Evolutionary conservation across 371 early-diverging fungal species (phyloP).

Genomic region (Globomyces sp.): DNA sequence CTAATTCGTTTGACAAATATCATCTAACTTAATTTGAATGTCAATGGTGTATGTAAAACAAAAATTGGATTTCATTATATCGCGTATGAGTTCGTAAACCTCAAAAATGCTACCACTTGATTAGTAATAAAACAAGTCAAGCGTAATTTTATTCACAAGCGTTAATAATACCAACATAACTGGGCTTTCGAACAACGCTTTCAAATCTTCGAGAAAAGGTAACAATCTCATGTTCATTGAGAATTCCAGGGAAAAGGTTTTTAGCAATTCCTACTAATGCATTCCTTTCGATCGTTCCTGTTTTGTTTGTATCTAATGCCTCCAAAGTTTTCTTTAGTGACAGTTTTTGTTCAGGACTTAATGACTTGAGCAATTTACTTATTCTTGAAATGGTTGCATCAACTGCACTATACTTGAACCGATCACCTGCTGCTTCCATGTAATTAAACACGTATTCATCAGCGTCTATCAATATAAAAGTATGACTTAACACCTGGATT

Average conservation of each 20-base stretch:
- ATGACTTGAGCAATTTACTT: slow-evolving; percentile 6
- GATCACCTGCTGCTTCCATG: slow-evolving; percentile 33
- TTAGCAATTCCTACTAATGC: slow-evolving; percentile 32
- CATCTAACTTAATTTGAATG: no score
- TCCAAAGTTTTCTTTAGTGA: slow-evolving; percentile 11
- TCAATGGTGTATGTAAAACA: no score
- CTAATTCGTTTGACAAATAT: no score
- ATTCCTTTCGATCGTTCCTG: slow-evolving; percentile 36
- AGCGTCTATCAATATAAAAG: slow-evolving; percentile 53
- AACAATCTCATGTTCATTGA: slow-evolving; percentile 47
- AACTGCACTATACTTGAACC: slow-evolving; percentile 21
- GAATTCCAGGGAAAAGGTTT: slow-evolving; percentile 25
- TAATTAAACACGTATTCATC: slow-evolving; percentile 55
- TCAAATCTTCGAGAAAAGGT: slow-evolving; percentile 47
- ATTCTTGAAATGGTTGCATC: slow-evolving; percentile 16
- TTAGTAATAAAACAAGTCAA: no score
- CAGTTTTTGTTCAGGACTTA: slow-evolving; percentile 12
- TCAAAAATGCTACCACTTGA: no score
- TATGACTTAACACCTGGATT: slow-evolving; percentile 41
- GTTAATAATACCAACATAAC: slow-evolving; percentile 27
- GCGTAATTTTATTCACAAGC: not conserved
- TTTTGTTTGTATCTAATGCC: slow-evolving; percentile 18
- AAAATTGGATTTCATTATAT: no score
- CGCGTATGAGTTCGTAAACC: no score
- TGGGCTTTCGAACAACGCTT: slow-evolving; percentile 35